These are phyloP conservation scores for Gastrolobium villosum DNA, from an alignment of 306 rosid species.

Conservation along the genomic window DNA sequence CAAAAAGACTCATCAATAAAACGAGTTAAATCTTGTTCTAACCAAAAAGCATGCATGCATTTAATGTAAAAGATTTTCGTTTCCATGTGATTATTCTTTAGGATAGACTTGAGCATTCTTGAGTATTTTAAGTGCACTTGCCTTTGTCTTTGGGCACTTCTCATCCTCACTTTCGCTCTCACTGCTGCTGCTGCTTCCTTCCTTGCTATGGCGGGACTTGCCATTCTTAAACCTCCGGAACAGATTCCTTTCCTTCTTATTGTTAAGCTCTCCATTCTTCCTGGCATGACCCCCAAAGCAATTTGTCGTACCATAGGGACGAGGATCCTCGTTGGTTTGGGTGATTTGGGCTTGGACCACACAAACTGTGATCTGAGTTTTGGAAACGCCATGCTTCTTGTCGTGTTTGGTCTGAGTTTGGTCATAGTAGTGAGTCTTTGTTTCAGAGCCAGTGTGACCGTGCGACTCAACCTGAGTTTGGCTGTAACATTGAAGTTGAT, in stretches of 20 bases:
- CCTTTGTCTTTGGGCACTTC: constrained; percentile 41
- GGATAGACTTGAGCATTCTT: not conserved
- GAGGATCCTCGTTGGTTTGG: constrained; percentile 39
- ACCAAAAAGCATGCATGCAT: constrained; percentile 20
- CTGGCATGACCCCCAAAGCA: constrained; percentile 47
- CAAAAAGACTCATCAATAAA: constrained; percentile 4
- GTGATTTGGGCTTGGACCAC: constrained; percentile 54
- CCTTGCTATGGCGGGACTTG: constrained; percentile 44
- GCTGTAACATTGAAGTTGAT: constrained; percentile 40
- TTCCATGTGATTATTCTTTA: not conserved
- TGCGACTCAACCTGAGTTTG: constrained; percentile 50
- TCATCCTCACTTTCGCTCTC: constrained; percentile 50
- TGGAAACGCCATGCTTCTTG: constrained; percentile 46
- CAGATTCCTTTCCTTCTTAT: constrained; percentile 53
- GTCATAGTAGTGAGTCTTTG: constrained; percentile 45
- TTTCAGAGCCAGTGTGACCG: constrained; percentile 39
- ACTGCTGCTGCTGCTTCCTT: constrained; percentile 48
- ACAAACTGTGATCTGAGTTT: constrained; percentile 50
- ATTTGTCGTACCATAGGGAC: constrained; percentile 40
- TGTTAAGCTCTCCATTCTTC: constrained; percentile 48
- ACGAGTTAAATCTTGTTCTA: constrained; percentile 9
- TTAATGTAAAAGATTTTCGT: not conserved
- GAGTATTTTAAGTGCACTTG: constrained; percentile 17
- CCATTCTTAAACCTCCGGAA: constrained; percentile 56
- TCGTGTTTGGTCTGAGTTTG: constrained; percentile 52